Percentiles rank a stretch among this genome's conserved stretches.
Evolutionary conservation across 768 basidiomycete genomes (phyloP).

Genomic region (Inosperma sp.): DNA sequence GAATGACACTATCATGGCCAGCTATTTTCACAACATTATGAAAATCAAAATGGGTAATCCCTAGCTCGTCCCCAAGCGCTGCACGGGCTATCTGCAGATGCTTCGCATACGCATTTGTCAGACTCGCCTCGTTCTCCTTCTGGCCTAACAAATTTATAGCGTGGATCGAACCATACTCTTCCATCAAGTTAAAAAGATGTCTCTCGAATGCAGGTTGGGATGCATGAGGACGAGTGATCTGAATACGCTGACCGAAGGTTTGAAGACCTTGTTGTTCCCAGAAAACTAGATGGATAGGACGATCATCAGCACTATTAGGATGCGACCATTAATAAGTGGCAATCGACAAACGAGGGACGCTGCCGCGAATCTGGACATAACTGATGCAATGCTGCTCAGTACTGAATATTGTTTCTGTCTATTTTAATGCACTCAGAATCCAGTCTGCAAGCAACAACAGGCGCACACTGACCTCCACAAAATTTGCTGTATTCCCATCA

Average conservation of each 20-base stretch:
- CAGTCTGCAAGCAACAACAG: slow-evolving; percentile 2
- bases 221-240: slow-evolving; percentile 91
- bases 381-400: slow-evolving; percentile 86
- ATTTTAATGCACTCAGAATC: slow-evolving; percentile 15
- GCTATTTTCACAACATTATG: slow-evolving; percentile 74
- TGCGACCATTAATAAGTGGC: slow-evolving; percentile 15
- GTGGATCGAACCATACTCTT: slow-evolving; percentile 81
- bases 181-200: slow-evolving; percentile 81
- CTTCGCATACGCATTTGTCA: slow-evolving; percentile 78
- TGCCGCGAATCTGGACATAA: slow-evolving; percentile 92
- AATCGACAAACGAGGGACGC: slow-evolving; percentile 76
- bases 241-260: slow-evolving; percentile 90
- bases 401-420: slow-evolving; percentile 90
- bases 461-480: slow-evolving; percentile 75
- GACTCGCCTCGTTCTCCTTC: slow-evolving; percentile 85
- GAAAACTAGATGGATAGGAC: slow-evolving; percentile 58
- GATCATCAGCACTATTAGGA: slow-evolving; percentile 12
- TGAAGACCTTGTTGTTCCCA: slow-evolving; percentile 98
- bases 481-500: slow-evolving; percentile 91
- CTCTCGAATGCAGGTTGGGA: slow-evolving; percentile 97
- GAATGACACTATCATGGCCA: slow-evolving; percentile 83
- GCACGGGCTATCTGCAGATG: slow-evolving; percentile 67
- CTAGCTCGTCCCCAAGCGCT: slow-evolving; percentile 61
- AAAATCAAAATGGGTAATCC: slow-evolving; percentile 91
- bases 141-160: slow-evolving; percentile 88